Percentiles rank a stretch among this genome's conserved stretches.
These are phyloP conservation scores for Schizonepeta tenuifolia DNA, from an alignment of 257 asterid genomes.

Conservation along the genomic window DNA sequence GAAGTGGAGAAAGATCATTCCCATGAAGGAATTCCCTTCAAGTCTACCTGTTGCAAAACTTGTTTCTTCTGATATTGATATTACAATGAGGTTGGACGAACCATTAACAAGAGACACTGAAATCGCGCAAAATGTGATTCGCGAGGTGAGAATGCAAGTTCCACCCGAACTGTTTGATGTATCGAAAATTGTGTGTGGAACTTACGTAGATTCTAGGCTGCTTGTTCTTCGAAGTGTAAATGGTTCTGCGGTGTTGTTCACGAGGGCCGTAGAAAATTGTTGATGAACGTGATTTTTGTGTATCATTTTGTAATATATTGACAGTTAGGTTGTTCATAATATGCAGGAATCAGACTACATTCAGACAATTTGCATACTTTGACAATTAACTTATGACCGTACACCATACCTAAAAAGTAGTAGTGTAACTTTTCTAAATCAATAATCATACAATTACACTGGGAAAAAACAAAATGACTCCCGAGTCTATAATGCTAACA, in stretches of 20 bases:
- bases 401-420: not conserved
- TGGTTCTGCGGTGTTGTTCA: slow-evolving; percentile 75
- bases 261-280: slow-evolving; percentile 49
- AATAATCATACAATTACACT: not conserved
- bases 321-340: slow-evolving; percentile 23
- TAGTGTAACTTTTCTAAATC: not conserved
- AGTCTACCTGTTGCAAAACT: slow-evolving; percentile 86
- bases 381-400: not conserved
- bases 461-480: too few relatives aligned
- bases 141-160: slow-evolving; percentile 69
- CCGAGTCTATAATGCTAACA: too few relatives aligned
- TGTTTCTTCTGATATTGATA: slow-evolving; percentile 54
- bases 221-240: slow-evolving; percentile 68
- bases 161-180: slow-evolving; percentile 86
- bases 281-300: not conserved
- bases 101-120: slow-evolving; percentile 48
- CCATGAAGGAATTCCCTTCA: slow-evolving; percentile 70
- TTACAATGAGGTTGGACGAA: slow-evolving; percentile 62
- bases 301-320: not conserved
- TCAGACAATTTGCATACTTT: not conserved
- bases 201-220: slow-evolving; percentile 83
- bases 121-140: slow-evolving; percentile 56
- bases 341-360: not conserved
- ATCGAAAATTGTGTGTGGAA: slow-evolving; percentile 82
- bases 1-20: slow-evolving; percentile 72